Evolutionary conservation across 164 flowering plant genomes (phyloP), one percentile per base, ranked within the genome.

Genomic region (Vitis rotundifolia): DNA sequence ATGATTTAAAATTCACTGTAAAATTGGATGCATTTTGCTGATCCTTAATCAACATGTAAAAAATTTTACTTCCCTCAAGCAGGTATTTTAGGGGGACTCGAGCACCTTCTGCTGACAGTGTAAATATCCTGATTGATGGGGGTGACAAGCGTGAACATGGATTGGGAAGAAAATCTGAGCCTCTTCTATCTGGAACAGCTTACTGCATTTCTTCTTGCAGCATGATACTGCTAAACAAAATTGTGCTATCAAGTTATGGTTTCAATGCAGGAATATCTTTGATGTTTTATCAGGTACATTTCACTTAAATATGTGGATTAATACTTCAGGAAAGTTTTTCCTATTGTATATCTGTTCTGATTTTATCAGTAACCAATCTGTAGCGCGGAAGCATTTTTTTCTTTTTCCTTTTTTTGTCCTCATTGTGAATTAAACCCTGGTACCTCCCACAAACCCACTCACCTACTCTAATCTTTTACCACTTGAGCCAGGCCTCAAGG

Each of bases 201-300:
- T 92, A 92, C 67, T 92, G 97, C 76, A 61, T 92, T 72, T 88
- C 92, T 50, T 92, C 97, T 51, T 92, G 94, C 84, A 81, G 94
- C 83, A 90, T 92, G 96, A 88, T 91, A 69, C 59, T 92, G 77
- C 79, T 92, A 50, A 92, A 92, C 75, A 92, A 92, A 80, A 59
- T 89, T 66, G 90, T 89, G 63, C 79, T 92, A 26, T 92, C 92
- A 26, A 73, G 85, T 66, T 92, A 85, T 73, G 82, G 79, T 47
- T 92, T 92, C 78, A 73, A 82, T 79, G 95, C 97, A 9, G 97
- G 97, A 69, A 80, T 92, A 72, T 86, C 93, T 1, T 74, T 90
- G 77, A 92, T 90, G 91, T 83, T 92, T 61, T 92, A 90, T 79
- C 97, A 92, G 87, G 97, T 90, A 76, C 3, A 67, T 44, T 37